These are phyloP conservation scores for Grigorovia humatica DNA, from an alignment of 805 yeast species.

Conservation along the genomic window DNA sequence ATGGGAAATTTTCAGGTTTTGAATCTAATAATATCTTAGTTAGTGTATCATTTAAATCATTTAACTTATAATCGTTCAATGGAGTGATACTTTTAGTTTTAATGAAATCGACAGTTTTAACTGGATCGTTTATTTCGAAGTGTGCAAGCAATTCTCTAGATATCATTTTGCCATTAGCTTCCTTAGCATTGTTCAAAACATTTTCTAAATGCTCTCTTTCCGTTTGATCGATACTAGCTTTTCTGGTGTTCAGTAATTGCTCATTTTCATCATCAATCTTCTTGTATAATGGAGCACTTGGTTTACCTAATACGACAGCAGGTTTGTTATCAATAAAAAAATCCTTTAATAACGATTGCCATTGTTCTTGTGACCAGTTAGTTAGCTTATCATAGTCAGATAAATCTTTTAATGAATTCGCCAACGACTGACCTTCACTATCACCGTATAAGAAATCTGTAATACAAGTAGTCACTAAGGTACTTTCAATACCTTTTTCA, in stretches of 20 bases:
- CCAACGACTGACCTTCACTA: slow-evolving; percentile 46
- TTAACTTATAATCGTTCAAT: slow-evolving; percentile 35
- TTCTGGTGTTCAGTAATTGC: slow-evolving; percentile 39
- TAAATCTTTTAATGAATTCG: slow-evolving; percentile 43
- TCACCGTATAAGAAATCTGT: slow-evolving; percentile 75
- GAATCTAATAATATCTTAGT: slow-evolving; percentile 18
- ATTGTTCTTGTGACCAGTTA: slow-evolving; percentile 53
- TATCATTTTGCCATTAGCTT: slow-evolving; percentile 60
- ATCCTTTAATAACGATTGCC: slow-evolving; percentile 48
- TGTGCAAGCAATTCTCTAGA: slow-evolving; percentile 54
- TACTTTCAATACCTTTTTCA: slow-evolving; percentile 49
- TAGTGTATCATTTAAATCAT: slow-evolving; percentile 19
- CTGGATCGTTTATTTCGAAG: slow-evolving; percentile 67
- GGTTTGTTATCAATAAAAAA: slow-evolving; percentile 53
- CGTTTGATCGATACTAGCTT: slow-evolving; percentile 40
- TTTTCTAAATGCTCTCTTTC: slow-evolving; percentile 47
- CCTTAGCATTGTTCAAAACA: slow-evolving; percentile 51
- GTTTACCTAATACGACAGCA: slow-evolving; percentile 59
- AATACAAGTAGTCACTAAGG: slow-evolving; percentile 57
- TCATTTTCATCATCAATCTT: slow-evolving; percentile 41
- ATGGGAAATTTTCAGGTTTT: slow-evolving; percentile 43
- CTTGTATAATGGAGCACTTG: slow-evolving; percentile 49
- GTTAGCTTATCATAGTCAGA: slow-evolving; percentile 43
- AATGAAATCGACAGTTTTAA: slow-evolving; percentile 57
- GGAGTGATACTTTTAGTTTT: slow-evolving; percentile 54